Percentiles rank a stretch among this genome's conserved stretches.
Conservation (phyloP, 768 basidiomycete genomes). For the Lactarius pseudohatsudake region DNA sequence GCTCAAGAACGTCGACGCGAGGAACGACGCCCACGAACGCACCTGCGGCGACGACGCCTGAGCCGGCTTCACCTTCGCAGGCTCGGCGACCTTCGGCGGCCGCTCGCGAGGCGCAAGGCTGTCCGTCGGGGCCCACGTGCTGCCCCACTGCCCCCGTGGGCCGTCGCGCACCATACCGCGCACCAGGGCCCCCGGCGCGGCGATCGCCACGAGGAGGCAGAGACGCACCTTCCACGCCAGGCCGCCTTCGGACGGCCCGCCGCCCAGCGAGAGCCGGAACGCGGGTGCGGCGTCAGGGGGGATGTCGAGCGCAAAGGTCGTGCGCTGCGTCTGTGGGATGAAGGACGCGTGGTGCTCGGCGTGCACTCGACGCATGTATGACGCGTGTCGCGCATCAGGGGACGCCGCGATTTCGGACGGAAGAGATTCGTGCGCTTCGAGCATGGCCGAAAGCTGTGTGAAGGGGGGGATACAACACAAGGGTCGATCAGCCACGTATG, state of each 20-base stretch:
- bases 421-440: conserved; percentile 86
- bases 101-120: conserved; percentile 64
- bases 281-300: conserved; percentile 89
- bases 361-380: conserved; percentile 68
- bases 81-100: conserved; percentile 27
- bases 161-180: conserved; percentile 58
- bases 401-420: conserved; percentile 58
- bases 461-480: background rate
- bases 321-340: conserved; percentile 66
- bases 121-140: conserved; percentile 57
- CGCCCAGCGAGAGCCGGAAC: conserved; percentile 65
- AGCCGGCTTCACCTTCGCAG: background rate
- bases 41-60: conserved; percentile 23
- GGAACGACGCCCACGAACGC: conserved; percentile 44
- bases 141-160: conserved; percentile 67
- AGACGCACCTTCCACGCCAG: conserved; percentile 89
- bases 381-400: conserved; percentile 40
- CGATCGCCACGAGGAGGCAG: conserved; percentile 80
- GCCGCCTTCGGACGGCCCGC: conserved; percentile 53
- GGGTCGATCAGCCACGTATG: background rate
- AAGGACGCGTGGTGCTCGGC: conserved; percentile 85
- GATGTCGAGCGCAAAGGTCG: conserved; percentile 88
- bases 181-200: conserved; percentile 48
- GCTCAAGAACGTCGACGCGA: conserved; percentile 43
- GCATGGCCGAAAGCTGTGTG: conserved; percentile 75